Conservation (phyloP, 73 alveolate species). For the Durusdinium trenchii region DNA sequence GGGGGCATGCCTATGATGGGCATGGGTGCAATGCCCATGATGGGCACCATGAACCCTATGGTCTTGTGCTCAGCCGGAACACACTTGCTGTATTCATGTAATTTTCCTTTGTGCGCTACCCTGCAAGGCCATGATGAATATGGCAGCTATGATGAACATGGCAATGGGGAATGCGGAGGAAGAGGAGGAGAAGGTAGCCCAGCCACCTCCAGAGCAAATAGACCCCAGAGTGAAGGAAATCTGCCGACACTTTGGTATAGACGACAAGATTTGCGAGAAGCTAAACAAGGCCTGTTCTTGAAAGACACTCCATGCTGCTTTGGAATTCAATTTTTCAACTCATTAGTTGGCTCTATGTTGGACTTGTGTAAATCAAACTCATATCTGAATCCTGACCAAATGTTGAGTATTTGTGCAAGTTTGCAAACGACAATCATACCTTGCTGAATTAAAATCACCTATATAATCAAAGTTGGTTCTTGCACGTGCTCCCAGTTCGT, state of each 20-base stretch:
- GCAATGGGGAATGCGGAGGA: background rate
- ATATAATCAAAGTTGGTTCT: too few species aligned
- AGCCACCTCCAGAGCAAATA: slow-evolving; percentile 74
- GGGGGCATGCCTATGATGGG: slow-evolving; percentile 65
- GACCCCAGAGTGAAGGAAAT: slow-evolving; percentile 83
- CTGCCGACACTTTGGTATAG: slow-evolving; percentile 91
- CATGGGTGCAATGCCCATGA: slow-evolving; percentile 63
- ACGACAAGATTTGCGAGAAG: slow-evolving; percentile 91
- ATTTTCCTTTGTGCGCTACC: background rate
- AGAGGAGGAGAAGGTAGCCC: slow-evolving; percentile 72
- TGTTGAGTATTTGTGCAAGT: too few species aligned
- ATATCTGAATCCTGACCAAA: too few species aligned
- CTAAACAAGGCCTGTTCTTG: slow-evolving; percentile 64
- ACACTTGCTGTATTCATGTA: background rate
- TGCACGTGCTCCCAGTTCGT: too few species aligned
- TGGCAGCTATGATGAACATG: slow-evolving; percentile 81
- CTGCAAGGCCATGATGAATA: slow-evolving; percentile 60
- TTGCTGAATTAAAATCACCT: too few species aligned
- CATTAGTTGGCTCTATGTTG: too few species aligned
- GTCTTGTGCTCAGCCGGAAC: background rate
- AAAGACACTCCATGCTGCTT: background rate
- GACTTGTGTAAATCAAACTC: too few species aligned
- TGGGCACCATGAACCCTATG: slow-evolving; percentile 77
- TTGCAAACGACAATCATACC: too few species aligned
- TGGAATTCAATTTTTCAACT: too few species aligned